Evolutionary conservation across 2,329 filamentous ascomycete genomes (phyloP), one percentile per base, ranked within the genome.

Genomic region (Botryosphaeria dothidea): DNA sequence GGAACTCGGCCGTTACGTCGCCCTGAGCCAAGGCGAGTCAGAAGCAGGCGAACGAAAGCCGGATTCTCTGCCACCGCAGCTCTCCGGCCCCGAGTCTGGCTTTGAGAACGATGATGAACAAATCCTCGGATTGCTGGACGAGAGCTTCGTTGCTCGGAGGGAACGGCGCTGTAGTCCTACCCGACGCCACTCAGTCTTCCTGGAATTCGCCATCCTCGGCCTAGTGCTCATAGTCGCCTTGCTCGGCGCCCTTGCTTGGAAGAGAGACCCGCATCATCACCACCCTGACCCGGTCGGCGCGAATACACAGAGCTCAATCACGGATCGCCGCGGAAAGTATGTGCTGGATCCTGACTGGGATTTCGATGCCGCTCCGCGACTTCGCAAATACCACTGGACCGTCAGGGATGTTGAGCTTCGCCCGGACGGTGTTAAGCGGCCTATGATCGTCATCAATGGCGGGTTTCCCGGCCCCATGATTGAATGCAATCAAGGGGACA

Each of bases 331-430:
- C 25, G 23, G 54, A 49, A 71, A 73, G 57, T 80, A 91, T 66
- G 73, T 87, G 3, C 79, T 92, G 17, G 79, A 85, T 58, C 71
- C 81, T 0, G 68, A 77, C 1, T 91, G 89, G 89, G 75, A 89
- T 66, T 81, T 82, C 66, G 51, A 78, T 19, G 82, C 84, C 0
- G 68, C 79, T 3, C 81, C 83, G 0, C 81, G 80, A 17, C 81
- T 80, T 2, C 82, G 88, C 69, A 82, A 85, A 67, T 88, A 87
- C 70, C 77, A 83, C 66, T 91, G 88, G 87, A 84, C 79, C 0
- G 83, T 91, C 31, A 73, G 77, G 9, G 85, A 90, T 66, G 83
- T 84, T 34, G 77, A 81, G 0, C 81, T 86, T 46, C 88, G 87
- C 62, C 88, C 88, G 0, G 86, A 90, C 69, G 88, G 78, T 9